A percentile compares a stretch with the other conserved stretches of the same genome.
phyloP scores from a whole-genome alignment of 140 eudicot species.

The Oenanthe javanica region DNA sequence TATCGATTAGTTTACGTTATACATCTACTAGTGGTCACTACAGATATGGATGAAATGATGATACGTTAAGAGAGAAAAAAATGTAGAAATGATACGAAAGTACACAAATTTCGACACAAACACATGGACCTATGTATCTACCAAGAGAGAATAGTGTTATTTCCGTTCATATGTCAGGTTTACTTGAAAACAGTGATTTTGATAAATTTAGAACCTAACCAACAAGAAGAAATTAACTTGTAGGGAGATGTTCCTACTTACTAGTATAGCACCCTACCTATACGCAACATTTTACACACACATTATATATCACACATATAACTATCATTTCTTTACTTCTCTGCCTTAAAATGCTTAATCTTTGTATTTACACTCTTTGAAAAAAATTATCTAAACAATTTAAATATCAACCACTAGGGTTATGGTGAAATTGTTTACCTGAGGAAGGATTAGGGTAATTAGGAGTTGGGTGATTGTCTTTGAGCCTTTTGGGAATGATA shows the following conservation, averaged over 20 bases:
- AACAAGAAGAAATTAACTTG: not conserved
- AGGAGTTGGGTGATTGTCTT: slow-evolving; percentile 19
- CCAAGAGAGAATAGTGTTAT: not conserved
- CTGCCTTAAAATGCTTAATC: no score
- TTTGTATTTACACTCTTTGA: no score
- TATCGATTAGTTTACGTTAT: not conserved
- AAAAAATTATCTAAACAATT: no score
- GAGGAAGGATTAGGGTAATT: not conserved
- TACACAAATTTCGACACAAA: not conserved
- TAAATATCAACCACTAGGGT: not conserved
- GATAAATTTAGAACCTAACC: not conserved
- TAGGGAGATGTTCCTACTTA: no score
- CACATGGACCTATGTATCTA: not conserved
- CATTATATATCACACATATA: no score
- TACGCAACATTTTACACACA: no score
- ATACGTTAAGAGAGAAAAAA: not conserved
- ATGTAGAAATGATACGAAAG: not conserved
- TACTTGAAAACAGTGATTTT: slow-evolving; percentile 25
- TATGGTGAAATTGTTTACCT: not conserved
- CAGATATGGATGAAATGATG: not conserved
- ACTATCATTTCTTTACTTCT: no score
- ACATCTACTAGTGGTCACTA: not conserved
- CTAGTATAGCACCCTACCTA: no score
- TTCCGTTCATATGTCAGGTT: slow-evolving; percentile 20
- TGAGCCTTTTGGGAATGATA: slow-evolving; percentile 6